Conservation (phyloP, 805 yeast genomes). For the Jamesozyma piceae region DNA sequence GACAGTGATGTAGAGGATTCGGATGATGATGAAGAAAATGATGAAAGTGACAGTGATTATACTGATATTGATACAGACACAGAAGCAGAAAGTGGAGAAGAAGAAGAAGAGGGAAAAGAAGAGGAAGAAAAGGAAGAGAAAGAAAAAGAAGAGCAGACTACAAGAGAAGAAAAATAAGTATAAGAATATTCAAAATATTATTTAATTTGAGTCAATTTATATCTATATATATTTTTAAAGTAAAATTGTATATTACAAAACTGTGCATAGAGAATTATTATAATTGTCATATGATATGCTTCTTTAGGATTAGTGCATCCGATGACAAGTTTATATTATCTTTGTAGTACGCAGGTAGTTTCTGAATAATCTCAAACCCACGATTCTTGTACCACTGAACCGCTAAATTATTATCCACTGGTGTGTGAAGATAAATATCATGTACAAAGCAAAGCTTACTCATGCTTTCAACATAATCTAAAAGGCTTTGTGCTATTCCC, state of each 20-base stretch:
- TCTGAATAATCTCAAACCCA: slow-evolving; percentile 32
- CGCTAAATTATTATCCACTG: slow-evolving; percentile 35
- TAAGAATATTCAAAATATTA: too few relatives aligned
- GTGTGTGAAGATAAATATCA: slow-evolving; percentile 44
- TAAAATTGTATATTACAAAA: neutral
- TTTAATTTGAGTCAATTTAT: too few relatives aligned
- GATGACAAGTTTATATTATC: neutral
- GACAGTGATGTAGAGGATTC: slow-evolving; percentile 41
- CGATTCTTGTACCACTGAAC: slow-evolving; percentile 43
- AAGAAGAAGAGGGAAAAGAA: neutral
- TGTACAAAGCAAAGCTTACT: slow-evolving; percentile 37
- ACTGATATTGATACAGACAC: slow-evolving; percentile 32
- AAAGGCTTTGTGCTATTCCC: slow-evolving; percentile 53
- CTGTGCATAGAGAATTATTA: neutral
- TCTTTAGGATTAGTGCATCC: neutral
- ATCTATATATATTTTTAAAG: too few relatives aligned
- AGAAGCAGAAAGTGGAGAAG: slow-evolving; percentile 24
- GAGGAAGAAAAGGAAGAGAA: neutral
- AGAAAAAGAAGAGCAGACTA: neutral
- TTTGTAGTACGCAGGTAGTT: neutral
- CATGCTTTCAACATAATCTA: slow-evolving; percentile 46
- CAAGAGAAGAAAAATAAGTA: neutral
- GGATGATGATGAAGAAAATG: slow-evolving; percentile 53
- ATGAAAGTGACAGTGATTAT: slow-evolving; percentile 28
- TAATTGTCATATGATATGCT: neutral